Evolutionary conservation across 106 monocot genomes (phyloP), one percentile per base, ranked within the genome.

Genomic region (Dendrobium nobile): DNA sequence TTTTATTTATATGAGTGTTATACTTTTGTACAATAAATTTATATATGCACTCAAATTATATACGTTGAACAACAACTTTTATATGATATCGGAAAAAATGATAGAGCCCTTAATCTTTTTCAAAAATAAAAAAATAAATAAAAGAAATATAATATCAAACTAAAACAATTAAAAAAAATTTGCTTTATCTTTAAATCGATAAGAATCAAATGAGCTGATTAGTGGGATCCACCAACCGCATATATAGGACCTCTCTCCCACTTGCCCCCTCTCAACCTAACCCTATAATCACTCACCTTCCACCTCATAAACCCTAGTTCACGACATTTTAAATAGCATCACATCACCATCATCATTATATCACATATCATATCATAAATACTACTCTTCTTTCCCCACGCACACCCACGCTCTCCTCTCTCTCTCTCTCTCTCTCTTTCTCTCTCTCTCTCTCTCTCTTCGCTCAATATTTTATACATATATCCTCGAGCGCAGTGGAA

Each of bases 241-340:
- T n/a, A n/a, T n/a, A n/a, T 24, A 24, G 28, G 28, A 10, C 26
- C 67, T 67, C 67, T 5, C 67, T 67, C 67, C 67, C 67, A 67
- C 67, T 67, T 67, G 67, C 67, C 67, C 67, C 67, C 67, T 26
- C 67, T 27, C 27, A 67, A 67, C 67, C 67, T 67, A 67, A 67
- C 67, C 67, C 67, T 67, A 67, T 10, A 28, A 27, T 67, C 67
- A 67, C 67, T 67, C 67, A 67, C 9, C 67, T 31, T 31, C 27
- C 67, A 27, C 67, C 67, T 67, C 67, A 67, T 67, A 67, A 67
- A 67, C 28, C 67, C 9, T 26, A 67, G 67, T 67, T 67, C 28
- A 31, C 26, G 2, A 10, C 67, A 58, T 58, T 58, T 67, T 31
- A 11, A 67, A 27, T 31, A 67, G 4, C 67, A 67, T 26, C 28